These are phyloP conservation scores for Thraustochytrium striatum DNA, from an alignment of 352 stramenopile species.

Conservation along the genomic window DNA sequence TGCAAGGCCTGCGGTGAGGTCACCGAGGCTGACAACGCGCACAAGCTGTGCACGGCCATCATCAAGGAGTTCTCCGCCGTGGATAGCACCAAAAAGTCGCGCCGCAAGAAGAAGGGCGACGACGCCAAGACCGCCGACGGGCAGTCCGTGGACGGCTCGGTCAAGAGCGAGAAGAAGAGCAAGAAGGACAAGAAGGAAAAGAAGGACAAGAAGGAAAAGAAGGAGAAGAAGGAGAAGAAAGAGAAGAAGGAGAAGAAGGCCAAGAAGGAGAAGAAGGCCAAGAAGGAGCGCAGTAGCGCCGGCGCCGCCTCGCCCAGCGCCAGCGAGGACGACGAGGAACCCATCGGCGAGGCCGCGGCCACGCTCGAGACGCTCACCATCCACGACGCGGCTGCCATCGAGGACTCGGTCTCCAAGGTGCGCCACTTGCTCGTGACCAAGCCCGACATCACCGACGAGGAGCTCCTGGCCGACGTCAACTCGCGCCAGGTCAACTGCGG, in stretches of 20 bases:
- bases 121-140: slow-evolving; percentile 57
- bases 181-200: slow-evolving; percentile 67
- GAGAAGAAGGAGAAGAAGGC: slow-evolving; percentile 74
- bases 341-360: background rate
- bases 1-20: slow-evolving; percentile 91
- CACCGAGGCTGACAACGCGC: slow-evolving; percentile 54
- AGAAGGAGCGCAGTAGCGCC: background rate
- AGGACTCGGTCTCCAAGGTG: slow-evolving; percentile 29
- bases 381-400: slow-evolving; percentile 24
- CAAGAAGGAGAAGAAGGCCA: slow-evolving; percentile 68
- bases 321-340: background rate
- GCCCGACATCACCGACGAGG: background rate
- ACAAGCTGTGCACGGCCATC: slow-evolving; percentile 97
- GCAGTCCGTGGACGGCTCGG: slow-evolving; percentile 64
- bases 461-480: slow-evolving; percentile 30
- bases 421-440: background rate
- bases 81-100: slow-evolving; percentile 61
- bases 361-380: slow-evolving; percentile 33
- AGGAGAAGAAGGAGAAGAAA: slow-evolving; percentile 72
- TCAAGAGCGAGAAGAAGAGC: slow-evolving; percentile 66
- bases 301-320: background rate
- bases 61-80: slow-evolving; percentile 71
- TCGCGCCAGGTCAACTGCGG: slow-evolving; percentile 15
- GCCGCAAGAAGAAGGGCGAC: slow-evolving; percentile 58
- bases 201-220: slow-evolving; percentile 69